phyloP scores from a whole-genome alignment of 257 asterid species.

The Nemophila menziesii region DNA sequence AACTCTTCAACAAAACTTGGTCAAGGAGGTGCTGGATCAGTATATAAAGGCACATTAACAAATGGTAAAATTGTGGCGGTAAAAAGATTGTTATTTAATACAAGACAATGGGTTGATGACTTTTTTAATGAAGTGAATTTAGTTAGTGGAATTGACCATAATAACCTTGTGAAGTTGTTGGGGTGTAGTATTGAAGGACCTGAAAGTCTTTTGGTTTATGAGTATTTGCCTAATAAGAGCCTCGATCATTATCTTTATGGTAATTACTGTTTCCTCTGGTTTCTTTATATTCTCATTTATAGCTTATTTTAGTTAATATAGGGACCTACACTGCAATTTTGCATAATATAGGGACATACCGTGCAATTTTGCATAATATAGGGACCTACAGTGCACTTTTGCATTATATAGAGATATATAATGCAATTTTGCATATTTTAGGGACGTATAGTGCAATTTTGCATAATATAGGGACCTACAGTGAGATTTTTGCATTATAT shows the following conservation, averaged over 20 bases:
- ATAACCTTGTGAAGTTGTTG: slow-evolving; percentile 53
- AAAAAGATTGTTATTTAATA: slow-evolving; percentile 62
- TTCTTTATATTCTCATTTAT: not conserved
- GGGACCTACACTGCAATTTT: too few relatives aligned
- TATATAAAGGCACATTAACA: slow-evolving; percentile 56
- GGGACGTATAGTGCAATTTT: too few relatives aligned
- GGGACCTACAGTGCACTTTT: too few relatives aligned
- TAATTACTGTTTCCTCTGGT: slow-evolving; percentile 6
- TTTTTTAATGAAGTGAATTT: slow-evolving; percentile 72
- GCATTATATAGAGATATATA: too few relatives aligned
- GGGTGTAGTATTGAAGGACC: slow-evolving; percentile 88
- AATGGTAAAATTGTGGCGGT: slow-evolving; percentile 50
- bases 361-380: too few relatives aligned
- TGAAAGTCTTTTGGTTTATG: slow-evolving; percentile 71
- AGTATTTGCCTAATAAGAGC: slow-evolving; percentile 58
- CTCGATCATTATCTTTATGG: slow-evolving; percentile 52
- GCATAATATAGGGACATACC: too few relatives aligned
- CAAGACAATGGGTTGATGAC: slow-evolving; percentile 75
- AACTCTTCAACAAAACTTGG: slow-evolving; percentile 45
- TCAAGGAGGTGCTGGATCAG: slow-evolving; percentile 77
- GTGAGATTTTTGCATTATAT: too few relatives aligned
- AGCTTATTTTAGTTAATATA: not conserved
- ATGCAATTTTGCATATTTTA: too few relatives aligned
- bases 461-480: too few relatives aligned
- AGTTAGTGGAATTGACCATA: slow-evolving; percentile 54